Evolutionary conservation across 805 yeast species (phyloP), one percentile per base, ranked within the genome.

Genomic region (Kazachstania taianensis): DNA sequence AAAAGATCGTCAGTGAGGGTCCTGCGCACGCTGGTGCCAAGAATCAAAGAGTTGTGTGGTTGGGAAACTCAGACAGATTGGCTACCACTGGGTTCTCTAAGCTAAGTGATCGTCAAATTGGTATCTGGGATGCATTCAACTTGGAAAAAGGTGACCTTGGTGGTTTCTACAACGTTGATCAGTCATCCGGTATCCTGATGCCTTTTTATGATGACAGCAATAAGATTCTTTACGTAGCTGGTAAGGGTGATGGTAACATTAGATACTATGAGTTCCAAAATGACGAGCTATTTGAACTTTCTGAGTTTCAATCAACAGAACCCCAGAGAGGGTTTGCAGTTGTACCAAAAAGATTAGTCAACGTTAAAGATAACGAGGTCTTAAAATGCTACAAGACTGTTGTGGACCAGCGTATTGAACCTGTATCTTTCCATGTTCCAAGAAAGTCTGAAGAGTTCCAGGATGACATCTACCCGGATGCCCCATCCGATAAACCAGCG

Each of bases 201-300:
- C 98, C 98, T 20, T 73, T 81, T 50, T 92, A 65, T 55, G 99
- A 92, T 55, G 81, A 75, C 19, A 72, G 81, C 24, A 86, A 82
- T 30, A 74, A 78, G 38, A 74, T 87, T 40, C 67, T 92, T 41
- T 92, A 81, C 53, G 65, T 92, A 42, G 97, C 94, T 22, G 99
- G 98, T 48, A 89, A 92, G 61, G 96, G 96, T 59, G 98, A 92
- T 59, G 97, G 97, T 50, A 92, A 89, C 58, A 84, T 92, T 51
- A 82, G 96, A 53, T 89, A 89, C 63, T 92, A 67, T 55, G 98
- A 92, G 65, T 85, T 73, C 58, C 85, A 78, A 42, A 75, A 82
- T 50, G 96, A 89, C 51, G 81, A 78, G 50, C 67, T 92, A 38
- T 78, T 69, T 60, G 84, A 81, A 48, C 63, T 92, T 41, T 82